These are phyloP conservation scores for Aspergillus fischeri DNA, from an alignment of 2,329 filamentous ascomycete genomes.

Conservation along the genomic window DNA sequence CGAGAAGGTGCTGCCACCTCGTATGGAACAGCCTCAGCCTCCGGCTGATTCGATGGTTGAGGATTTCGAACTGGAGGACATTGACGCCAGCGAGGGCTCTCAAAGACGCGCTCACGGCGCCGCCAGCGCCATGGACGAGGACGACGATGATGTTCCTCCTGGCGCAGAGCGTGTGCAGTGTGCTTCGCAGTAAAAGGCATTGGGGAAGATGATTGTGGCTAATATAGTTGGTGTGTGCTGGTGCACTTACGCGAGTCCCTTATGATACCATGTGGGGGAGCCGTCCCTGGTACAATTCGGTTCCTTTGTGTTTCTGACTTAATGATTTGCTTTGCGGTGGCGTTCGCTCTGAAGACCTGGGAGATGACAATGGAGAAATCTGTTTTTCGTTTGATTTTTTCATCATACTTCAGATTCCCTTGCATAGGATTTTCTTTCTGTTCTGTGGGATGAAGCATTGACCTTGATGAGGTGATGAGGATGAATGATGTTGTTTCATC, in stretches of 20 bases:
- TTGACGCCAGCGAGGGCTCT: constrained; percentile 64
- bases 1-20: constrained; percentile 77
- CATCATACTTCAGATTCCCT: constrained; percentile 16
- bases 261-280: constrained; percentile 34
- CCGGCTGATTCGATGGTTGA: constrained; percentile 88
- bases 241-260: constrained; percentile 30
- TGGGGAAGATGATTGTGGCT: constrained; percentile 8
- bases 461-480: constrained; percentile 11
- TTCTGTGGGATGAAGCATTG: constrained; percentile 12
- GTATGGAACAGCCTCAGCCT: constrained; percentile 60
- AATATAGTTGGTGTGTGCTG: constrained; percentile 19
- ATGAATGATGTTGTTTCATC: constrained; percentile 7
- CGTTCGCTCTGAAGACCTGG: constrained; percentile 32
- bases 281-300: constrained; percentile 18
- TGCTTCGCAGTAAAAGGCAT: constrained; percentile 45
- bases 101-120: constrained; percentile 66
- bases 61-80: constrained; percentile 78
- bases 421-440: constrained; percentile 18
- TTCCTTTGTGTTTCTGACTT: constrained; percentile 21
- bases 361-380: constrained; percentile 25
- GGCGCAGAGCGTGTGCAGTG: constrained; percentile 50
- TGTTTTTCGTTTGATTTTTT: constrained; percentile 7
- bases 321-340: constrained; percentile 31
- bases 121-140: constrained; percentile 62
- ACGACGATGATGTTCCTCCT: constrained; percentile 56